Conservation (phyloP, 2,329 filamentous ascomycete species). For the Ophiostoma australiae region DNA sequence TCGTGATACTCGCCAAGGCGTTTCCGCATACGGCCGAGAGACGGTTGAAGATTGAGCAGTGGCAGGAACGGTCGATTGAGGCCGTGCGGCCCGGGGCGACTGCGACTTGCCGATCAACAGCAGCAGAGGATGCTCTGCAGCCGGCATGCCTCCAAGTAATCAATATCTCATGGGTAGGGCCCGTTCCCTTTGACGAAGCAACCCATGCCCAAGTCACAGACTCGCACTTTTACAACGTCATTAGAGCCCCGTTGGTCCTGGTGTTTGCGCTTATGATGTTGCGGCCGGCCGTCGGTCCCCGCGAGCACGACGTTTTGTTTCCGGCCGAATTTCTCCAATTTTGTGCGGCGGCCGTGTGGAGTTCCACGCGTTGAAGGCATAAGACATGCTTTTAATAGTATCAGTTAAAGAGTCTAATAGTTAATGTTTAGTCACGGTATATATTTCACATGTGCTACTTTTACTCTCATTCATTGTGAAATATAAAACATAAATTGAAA, state of each 20-base stretch:
- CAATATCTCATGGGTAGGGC: not conserved
- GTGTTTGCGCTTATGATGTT: not conserved
- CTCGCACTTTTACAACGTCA: not conserved
- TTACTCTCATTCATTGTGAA: not conserved
- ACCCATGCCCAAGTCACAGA: not conserved
- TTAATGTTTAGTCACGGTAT: not conserved
- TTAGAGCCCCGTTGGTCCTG: not conserved
- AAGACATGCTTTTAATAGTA: too few species aligned
- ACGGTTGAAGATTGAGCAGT: not conserved
- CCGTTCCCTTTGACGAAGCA: not conserved
- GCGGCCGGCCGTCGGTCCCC: not conserved
- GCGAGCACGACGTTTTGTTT: not conserved
- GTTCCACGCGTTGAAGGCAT: too few species aligned
- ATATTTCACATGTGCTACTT: not conserved
- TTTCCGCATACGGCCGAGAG: not conserved
- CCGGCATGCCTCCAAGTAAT: not conserved
- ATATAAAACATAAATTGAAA: slow-evolving; percentile 21
- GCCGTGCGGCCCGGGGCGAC: not conserved
- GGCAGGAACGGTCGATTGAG: not conserved
- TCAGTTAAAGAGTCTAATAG: too few species aligned
- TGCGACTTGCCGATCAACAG: not conserved
- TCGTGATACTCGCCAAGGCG: not conserved
- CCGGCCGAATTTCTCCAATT: not conserved
- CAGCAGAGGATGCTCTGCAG: not conserved
- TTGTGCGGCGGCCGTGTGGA: not conserved